Percentiles rank a stretch among this genome's conserved stretches.
Evolutionary conservation across 495 filamentous ascomycete genomes (phyloP).

Genomic region (Chlorociboria aeruginascens): DNA sequence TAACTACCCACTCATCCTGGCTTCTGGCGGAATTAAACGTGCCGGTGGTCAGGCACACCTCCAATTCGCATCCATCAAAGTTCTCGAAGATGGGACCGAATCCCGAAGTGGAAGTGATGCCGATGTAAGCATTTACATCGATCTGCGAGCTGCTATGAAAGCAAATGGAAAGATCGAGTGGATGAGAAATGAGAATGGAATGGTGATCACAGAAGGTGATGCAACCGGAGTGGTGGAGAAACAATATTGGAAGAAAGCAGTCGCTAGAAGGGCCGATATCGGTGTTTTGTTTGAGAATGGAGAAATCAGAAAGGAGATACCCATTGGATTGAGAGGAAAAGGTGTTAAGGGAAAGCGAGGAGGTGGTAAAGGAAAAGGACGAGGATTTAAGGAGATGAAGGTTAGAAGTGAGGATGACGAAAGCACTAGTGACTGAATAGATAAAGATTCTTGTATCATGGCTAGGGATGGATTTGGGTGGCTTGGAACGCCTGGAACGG

Average conservation of each 20-base stretch:
- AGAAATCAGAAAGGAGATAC: constrained; percentile 33
- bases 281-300: constrained; percentile 57
- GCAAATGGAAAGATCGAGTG: constrained; percentile 51
- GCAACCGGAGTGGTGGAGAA: constrained; percentile 29
- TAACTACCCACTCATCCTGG: constrained; percentile 62
- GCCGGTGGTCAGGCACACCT: constrained; percentile 74
- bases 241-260: constrained; percentile 39
- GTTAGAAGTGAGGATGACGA: constrained; percentile 16
- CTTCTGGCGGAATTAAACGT: constrained; percentile 56
- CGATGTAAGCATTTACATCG: constrained; percentile 67
- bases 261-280: constrained; percentile 42
- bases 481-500: background rate
- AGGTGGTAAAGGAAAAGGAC: constrained; percentile 21
- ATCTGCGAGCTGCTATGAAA: constrained; percentile 50
- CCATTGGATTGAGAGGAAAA: constrained; percentile 29
- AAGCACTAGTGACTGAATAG: constrained; percentile 13
- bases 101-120: constrained; percentile 66
- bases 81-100: constrained; percentile 22
- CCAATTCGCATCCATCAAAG: constrained; percentile 64
- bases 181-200: constrained; percentile 74
- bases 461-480: background rate
- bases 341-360: constrained; percentile 30
- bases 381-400: constrained; percentile 22
- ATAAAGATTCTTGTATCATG: background rate
- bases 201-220: constrained; percentile 40